Evolutionary conservation across 2,329 filamentous ascomycete genomes (phyloP), one percentile per base, ranked within the genome.

Genomic region (Cordyceps javanica): DNA sequence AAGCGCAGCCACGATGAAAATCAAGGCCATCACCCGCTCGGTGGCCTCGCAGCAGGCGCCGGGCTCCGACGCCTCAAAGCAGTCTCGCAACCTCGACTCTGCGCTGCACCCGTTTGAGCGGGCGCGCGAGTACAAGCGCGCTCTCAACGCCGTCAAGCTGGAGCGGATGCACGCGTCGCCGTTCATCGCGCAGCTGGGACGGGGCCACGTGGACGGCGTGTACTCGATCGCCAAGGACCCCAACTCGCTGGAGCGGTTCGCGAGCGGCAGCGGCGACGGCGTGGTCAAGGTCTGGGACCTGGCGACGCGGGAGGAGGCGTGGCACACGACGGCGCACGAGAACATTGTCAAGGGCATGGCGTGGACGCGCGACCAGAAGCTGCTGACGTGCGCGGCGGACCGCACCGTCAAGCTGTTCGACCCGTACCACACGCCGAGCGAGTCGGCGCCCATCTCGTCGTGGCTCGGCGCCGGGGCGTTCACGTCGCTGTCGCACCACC

Each of bases 231-330:
- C 88, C 60, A 91, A 91, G 71, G 90, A 94, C 65, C 88, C 88
- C 7, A 85, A 83, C 64, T 87, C 86, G 8, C 74, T 93, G 26
- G 82, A 90, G 65, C 79, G 86, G 58, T 83, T 92, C 64, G 90
- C 91, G 7, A 93, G 89, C 67, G 91, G 90, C 44, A 91, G 88
- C 64, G 92, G 92, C 62, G 94, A 99, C 72, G 93, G 94, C 62
- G 85, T 97, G 10, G 83, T 99, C 59, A 99, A 99, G 74, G 88
- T 94, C 34, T 96, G 91, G 91, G 88, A 95, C 55, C 61, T 94
- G 65, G 81, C 85, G 10, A 87, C 79, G 61, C 78, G 83, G 58
- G 85, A 88, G 28, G 88, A 94, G 69, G 80, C 87, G 49, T 93
- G 89, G 87, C 81, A 89, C 65, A 82, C 82, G 3, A 85, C 88